Evolutionary conservation across 768 basidiomycete genomes (phyloP), one percentile per base, ranked within the genome.

Genomic region (Crepidotus variabilis): DNA sequence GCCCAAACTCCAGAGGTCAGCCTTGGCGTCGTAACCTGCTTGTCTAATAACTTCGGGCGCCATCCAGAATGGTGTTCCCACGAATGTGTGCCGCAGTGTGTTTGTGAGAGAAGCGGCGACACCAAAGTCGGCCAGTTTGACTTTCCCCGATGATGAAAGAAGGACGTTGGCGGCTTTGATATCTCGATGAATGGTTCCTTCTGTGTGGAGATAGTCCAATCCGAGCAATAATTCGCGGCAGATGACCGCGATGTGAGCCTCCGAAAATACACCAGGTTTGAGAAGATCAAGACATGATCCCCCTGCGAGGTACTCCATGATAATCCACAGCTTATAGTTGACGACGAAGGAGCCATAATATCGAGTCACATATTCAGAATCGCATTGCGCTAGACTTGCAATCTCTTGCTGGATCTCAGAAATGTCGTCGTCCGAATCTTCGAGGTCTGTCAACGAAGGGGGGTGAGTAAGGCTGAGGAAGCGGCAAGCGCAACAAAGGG

Each of bases 321-420:
- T 76, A 67, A 99, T 99, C 97, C 97, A 99, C 21, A 99, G 79
- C 72, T 98, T 96, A 78, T 96, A 98, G 34, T 90, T 86, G 61
- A 93, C 87, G 53, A 99, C 93, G 71, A 99, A 99, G 49, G 93
- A 94, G 47, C 94, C 95, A 65, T 97, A 98, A 70, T 98, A 98
- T 47, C 89, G 81, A 43, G 97, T 98, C 52, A 99, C 92, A 70
- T 92, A 94, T 74, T 94, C 93, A 4, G 95, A 98, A 69, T 95
- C 94, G 75, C 94, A 96, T 63, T 91, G 91, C 0, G 94, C 92
- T 24, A 99, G 81, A 71, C 92, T 97, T 18, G 94, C 91, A 61
- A 99, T 99, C 71, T 99, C 97, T 70, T 94, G 92, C 68, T 99
- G 97, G 50, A 99, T 99, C 72, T 99, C 97, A 16, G 91, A 86